Evolutionary conservation across 805 yeast genomes (phyloP), one percentile per base, ranked within the genome.

Genomic region (Ogataea zsoltii): DNA sequence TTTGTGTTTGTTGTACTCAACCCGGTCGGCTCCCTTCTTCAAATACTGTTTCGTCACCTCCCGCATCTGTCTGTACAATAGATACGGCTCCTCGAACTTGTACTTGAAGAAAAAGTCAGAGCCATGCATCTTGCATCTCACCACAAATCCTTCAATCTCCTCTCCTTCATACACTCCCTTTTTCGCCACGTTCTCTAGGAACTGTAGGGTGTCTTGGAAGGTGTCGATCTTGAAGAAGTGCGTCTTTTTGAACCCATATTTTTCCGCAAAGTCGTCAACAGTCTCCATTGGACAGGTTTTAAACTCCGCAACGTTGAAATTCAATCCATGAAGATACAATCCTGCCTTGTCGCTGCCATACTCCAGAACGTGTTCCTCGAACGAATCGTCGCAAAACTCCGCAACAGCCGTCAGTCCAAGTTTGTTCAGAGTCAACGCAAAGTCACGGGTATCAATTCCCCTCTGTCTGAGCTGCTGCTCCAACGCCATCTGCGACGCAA

Each of bases 61-160:
- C 53, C 99, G 76, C 79, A 95, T 81, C 56, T 86, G 88, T 47
- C 99, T 75, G 64, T 90, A 94, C 76, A 94, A 76, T 36, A 90
- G 68, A 61, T 94, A 94, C 0, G 99, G 99, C 66, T 94, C 96
- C 54, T 90, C 96, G 63, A 94, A 94, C 65, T 94, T 94, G 70
- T 72, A 94, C 67, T 94, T 94, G 79, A 90, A 94, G 65, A 92
- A 88, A 57, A 77, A 89, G 51, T 83, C 87, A 4, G 33, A 25
- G 17, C 49, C 47, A 0, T 38, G 50, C 21, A 38, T 49, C 14
- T 75, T 72, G 55, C 91, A 80, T 44, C 99, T 74, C 3, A 94
- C 73, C 1, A 94, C 99, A 69, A 92, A 94, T 0, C 99, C 99
- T 67, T 94, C 99, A 7, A 88, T 76, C 53, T 89, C 97, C 31